Evolutionary conservation across 495 filamentous ascomycete species (phyloP), one percentile per base, ranked within the genome.

Genomic region (Tuber brumale): DNA sequence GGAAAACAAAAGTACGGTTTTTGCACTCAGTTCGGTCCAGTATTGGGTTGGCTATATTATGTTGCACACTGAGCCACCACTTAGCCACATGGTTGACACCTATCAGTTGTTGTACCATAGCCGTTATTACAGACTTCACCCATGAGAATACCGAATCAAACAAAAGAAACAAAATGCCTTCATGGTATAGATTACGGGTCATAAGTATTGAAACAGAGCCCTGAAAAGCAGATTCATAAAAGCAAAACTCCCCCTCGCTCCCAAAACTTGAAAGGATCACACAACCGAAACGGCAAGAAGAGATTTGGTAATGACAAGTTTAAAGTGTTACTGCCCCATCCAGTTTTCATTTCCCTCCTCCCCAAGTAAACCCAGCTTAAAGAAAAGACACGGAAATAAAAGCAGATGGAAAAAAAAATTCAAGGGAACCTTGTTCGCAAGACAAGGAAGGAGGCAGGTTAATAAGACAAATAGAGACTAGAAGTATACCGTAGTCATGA

Each of bases 401-500:
- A 44, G 70, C 70, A 31, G 42, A 72, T 79, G 72, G 75, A 76
- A 76, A 57, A 37, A 73, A 71, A 72, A 21, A 71, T 37, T 43
- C 51, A 41, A 57, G 71, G 72, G 77, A 39, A 27, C 46, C 69
- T 66, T 44, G 71, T 69, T 70, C 51, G 39, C 76, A 61, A n/a
- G 78, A 78, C 74, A 66, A 71, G 43, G 70, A 45, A 76, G 75
- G 39, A 76, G 74, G 46, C 51, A 74, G 75, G 70, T 39, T 70
- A 46, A 66, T 66, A 66, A 66, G 57, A 66, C 57, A 66, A 66
- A 66, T 14, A 66, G 57, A 66, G 57, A 66, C 27, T 66, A 27
- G 27, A 35, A 66, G 57, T 7, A 66, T 21, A 18, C 57, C 57
- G 14, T 66, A 19, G 75, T 69, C 78, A 72, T 16, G 76, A 75